Base-by-base conservation (phyloP, 352 stramenopile genomes). In the Globisporangium irregulare region DNA sequence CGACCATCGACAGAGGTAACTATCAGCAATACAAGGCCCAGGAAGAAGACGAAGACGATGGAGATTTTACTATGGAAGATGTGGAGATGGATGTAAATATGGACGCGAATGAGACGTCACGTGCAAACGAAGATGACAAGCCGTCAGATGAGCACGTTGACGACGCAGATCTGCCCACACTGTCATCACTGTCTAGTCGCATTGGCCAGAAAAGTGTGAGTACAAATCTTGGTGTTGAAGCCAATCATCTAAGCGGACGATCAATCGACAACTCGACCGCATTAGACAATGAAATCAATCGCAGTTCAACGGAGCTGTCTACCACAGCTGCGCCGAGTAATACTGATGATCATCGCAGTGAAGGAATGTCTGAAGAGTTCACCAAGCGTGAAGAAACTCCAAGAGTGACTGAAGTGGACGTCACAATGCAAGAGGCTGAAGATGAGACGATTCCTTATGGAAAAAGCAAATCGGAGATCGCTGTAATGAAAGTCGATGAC, bases 1-100 rank as follows among this genome's bases (percentile, higher is more conserved):
- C 78, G 36, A 89, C 82, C 9, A 79, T 91, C 46, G 81, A 89
- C 27, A 70, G 70, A 51, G 82, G 79, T 50, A 88, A 86, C 46
- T 78, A 84, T 34, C 41, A 60, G 27, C 60, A 86, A 58, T 86
- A 83, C 63, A 82, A 81, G 53, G 18, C 63, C 46, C 61, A 73
- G 20, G 43, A 64, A 8, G 67, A 74, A 2, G 71, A 79, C 14
- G 51, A 70, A 32, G 59, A 72, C 8, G 60, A 53, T n/a, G 55
- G 69, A 24, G 68, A 72, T 27, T 63, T 5, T 41, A 25, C 14
- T 38, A 18, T 4, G 18, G 25, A 6, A 43, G 18, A 48, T 48
- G 15, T 25, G 15, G 50, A 54, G 18, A 71, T 66, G 34, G 27
- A 64, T 34, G 22, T 57, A 12, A 51, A 9, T 3, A 46, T 41